These are phyloP conservation scores for Plasmodium knowlesi DNA, from an alignment of 169 alveolate species.

Conservation along the genomic window DNA sequence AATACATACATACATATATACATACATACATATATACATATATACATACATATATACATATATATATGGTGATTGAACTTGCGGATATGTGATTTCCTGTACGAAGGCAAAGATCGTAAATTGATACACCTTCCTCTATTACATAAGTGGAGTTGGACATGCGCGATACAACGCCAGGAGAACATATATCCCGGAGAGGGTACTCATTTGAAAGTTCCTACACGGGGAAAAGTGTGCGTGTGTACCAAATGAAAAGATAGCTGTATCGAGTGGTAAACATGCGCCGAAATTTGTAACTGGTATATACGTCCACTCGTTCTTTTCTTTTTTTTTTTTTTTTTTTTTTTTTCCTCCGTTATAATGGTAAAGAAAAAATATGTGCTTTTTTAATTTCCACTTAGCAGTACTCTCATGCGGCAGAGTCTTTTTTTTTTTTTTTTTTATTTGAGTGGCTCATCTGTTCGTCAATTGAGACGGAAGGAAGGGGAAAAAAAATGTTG, in stretches of 20 bases:
- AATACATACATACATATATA: too few species aligned
- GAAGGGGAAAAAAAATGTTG: not conserved
- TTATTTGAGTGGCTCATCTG: not conserved
- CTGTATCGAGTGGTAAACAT: not conserved
- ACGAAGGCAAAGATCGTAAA: not conserved
- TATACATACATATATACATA: too few species aligned
- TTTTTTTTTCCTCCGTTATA: not conserved
- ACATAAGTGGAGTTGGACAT: not conserved
- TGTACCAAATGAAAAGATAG: not conserved
- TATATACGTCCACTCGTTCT: not conserved
- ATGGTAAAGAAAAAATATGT: too few species aligned
- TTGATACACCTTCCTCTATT: not conserved
- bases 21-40: too few species aligned
- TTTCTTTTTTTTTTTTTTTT: not conserved
- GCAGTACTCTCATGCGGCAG: not conserved
- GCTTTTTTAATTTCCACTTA: not conserved
- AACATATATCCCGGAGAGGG: not conserved
- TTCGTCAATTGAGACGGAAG: too few species aligned
- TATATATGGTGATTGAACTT: too few species aligned
- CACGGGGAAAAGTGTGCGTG: not conserved
- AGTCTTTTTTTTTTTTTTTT: not conserved
- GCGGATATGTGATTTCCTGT: not conserved
- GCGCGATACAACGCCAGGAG: too few species aligned
- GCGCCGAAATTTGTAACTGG: not conserved
- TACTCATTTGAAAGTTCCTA: not conserved